phyloP scores from a whole-genome alignment of 768 basidiomycete genomes.

The Nidularia sp. region DNA sequence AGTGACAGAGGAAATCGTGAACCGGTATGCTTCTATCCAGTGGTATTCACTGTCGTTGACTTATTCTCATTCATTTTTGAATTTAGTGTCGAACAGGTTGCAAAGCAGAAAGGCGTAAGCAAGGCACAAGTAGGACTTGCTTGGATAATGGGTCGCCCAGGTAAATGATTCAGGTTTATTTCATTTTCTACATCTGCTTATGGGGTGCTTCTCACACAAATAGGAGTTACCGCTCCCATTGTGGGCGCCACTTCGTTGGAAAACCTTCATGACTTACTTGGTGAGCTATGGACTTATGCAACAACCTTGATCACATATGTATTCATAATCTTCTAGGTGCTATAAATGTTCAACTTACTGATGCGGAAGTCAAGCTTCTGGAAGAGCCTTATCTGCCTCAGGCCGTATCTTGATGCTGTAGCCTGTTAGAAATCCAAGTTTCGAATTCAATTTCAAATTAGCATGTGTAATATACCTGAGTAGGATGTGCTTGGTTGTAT shows the following conservation, averaged over 20 bases:
- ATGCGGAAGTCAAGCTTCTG: no score
- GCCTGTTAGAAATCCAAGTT: no score
- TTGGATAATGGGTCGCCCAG: slow-evolving; percentile 43
- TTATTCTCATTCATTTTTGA: neutral
- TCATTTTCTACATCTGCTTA: neutral
- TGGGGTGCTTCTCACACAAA: neutral
- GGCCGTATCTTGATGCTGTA: no score
- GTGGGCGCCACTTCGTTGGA: slow-evolving; percentile 47
- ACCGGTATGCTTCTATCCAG: slow-evolving; percentile 21
- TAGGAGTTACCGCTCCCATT: slow-evolving; percentile 51
- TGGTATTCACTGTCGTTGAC: no score
- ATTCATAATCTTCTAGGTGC: no score
- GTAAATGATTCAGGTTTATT: slow-evolving; percentile 6
- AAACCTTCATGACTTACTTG: slow-evolving; percentile 48
- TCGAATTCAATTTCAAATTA: no score
- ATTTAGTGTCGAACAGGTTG: slow-evolving; percentile 47
- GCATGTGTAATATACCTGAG: no score
- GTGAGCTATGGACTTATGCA: slow-evolving; percentile 9
- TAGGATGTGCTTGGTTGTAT: no score
- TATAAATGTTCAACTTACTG: no score
- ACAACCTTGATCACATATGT: no score
- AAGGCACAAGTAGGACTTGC: slow-evolving; percentile 57
- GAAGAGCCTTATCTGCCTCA: no score
- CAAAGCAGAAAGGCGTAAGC: slow-evolving; percentile 44
- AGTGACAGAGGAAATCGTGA: slow-evolving; percentile 29